These are phyloP conservation scores for Moricandia moricandioides DNA, from an alignment of 345 rosid genomes.

Conservation along the genomic window DNA sequence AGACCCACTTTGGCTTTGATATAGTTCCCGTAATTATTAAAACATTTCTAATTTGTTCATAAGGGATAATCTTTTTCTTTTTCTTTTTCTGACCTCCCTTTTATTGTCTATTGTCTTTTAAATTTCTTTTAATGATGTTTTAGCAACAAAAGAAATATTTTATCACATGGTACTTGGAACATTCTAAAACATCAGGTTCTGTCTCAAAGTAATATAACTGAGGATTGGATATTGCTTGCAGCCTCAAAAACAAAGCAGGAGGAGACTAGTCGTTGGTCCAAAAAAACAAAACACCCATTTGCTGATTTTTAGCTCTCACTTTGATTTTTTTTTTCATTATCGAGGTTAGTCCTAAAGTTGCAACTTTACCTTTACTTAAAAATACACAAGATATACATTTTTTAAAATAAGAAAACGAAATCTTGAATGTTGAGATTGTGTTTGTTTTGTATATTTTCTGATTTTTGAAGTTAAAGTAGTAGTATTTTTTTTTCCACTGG, in stretches of 20 bases:
- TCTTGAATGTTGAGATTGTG: constrained; percentile 13
- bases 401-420: constrained; percentile 20
- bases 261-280: constrained; percentile 43
- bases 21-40: constrained; percentile 14
- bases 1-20: constrained; percentile 17
- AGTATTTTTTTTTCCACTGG: constrained; percentile 5
- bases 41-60: constrained; percentile 11
- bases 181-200: constrained; percentile 38
- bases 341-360: constrained; percentile 43
- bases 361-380: constrained; percentile 38
- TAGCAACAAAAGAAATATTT: background rate
- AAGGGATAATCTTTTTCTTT: constrained; percentile 31
- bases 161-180: constrained; percentile 36
- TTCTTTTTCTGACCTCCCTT: constrained; percentile 36
- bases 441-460: background rate
- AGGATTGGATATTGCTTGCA: constrained; percentile 32
- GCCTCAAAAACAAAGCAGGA: constrained; percentile 27
- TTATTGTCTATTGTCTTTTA: constrained; percentile 31
- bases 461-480: constrained; percentile 17
- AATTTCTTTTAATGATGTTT: background rate
- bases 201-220: constrained; percentile 34
- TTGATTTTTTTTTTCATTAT: constrained; percentile 34
- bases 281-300: constrained; percentile 33
- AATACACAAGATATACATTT: constrained; percentile 28
- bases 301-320: constrained; percentile 33